Evolutionary conservation across 192 early-diverging fungal species (phyloP).

Genomic region (Rhizoclosmatium globosum): DNA sequence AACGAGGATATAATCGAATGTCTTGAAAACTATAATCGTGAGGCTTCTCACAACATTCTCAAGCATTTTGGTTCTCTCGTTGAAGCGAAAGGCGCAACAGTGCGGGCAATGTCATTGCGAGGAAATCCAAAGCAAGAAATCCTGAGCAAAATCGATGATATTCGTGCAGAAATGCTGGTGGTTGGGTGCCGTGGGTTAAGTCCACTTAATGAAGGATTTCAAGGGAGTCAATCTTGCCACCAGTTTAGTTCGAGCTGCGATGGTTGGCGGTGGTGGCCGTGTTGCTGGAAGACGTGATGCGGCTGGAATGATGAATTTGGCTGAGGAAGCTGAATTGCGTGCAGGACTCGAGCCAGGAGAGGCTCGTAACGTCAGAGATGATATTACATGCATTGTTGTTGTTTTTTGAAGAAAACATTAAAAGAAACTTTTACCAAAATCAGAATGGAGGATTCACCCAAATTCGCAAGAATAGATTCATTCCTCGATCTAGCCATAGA

Average conservation of each 20-base stretch:
- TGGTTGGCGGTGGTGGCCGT: slow-evolving; percentile 14
- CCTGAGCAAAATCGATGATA: slow-evolving; percentile 18
- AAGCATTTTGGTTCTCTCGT: neutral
- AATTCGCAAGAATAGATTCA: slow-evolving; percentile 21
- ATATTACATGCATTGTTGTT: slow-evolving; percentile 22
- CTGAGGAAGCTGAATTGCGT: slow-evolving; percentile 26
- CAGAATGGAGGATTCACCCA: neutral
- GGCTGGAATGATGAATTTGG: neutral
- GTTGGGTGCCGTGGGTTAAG: slow-evolving; percentile 26
- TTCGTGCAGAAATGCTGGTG: slow-evolving; percentile 36
- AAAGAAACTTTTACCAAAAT: neutral
- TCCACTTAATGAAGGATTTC: slow-evolving; percentile 1
- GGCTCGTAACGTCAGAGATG: slow-evolving; percentile 16
- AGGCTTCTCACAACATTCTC: slow-evolving; percentile 25
- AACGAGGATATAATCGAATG: slow-evolving; percentile 12
- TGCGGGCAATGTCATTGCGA: slow-evolving; percentile 49
- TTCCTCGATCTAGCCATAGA: slow-evolving; percentile 8
- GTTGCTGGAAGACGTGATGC: neutral
- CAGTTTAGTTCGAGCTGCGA: slow-evolving; percentile 21
- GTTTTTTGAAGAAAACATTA: slow-evolving; percentile 17
- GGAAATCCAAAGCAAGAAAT: slow-evolving; percentile 56
- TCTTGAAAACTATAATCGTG: slow-evolving; percentile 20
- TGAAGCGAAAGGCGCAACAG: neutral
- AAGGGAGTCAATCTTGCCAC: slow-evolving; percentile 29
- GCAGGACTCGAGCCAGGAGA: slow-evolving; percentile 28